phyloP scores from a whole-genome alignment of 1,284 basidiomycete species.

The Coniferiporia weirii region DNA sequence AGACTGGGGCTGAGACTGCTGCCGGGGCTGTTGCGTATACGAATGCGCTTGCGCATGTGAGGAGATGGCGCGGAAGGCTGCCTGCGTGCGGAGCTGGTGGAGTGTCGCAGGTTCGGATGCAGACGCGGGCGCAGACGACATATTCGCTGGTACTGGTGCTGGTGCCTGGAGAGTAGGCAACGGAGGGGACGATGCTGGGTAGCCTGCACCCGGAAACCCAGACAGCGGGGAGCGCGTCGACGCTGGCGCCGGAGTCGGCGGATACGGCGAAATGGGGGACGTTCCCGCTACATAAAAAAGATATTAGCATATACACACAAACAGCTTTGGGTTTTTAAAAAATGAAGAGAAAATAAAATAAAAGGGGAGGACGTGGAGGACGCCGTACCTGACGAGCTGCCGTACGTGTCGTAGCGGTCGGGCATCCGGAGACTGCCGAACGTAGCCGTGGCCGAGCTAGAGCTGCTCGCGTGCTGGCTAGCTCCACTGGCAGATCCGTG shows the following conservation, averaged over 20 bases:
- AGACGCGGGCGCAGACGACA: neutral
- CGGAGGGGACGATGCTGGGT: no score
- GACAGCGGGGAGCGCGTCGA: neutral
- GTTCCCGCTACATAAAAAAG: neutral
- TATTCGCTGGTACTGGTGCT: neutral
- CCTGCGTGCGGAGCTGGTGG: constrained; percentile 7
- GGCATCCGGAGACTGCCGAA: neutral
- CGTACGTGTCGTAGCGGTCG: neutral
- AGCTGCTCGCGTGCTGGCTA: neutral
- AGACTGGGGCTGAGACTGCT: no score
- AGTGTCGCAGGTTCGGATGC: neutral
- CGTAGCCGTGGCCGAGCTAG: neutral
- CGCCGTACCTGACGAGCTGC: no score
- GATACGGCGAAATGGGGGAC: neutral
- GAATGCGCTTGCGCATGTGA: neutral
- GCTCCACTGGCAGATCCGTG: no score
- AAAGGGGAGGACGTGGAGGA: no score
- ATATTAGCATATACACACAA: neutral
- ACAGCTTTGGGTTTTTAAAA: neutral
- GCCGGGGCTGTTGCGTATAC: no score
- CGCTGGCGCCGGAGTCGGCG: no score
- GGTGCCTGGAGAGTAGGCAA: neutral
- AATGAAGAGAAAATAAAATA: neutral
- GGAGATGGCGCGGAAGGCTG: constrained; percentile 7
- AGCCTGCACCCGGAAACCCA: no score